Evolutionary conservation across 768 basidiomycete genomes (phyloP).

Genomic region (Trametes sanguinea): DNA sequence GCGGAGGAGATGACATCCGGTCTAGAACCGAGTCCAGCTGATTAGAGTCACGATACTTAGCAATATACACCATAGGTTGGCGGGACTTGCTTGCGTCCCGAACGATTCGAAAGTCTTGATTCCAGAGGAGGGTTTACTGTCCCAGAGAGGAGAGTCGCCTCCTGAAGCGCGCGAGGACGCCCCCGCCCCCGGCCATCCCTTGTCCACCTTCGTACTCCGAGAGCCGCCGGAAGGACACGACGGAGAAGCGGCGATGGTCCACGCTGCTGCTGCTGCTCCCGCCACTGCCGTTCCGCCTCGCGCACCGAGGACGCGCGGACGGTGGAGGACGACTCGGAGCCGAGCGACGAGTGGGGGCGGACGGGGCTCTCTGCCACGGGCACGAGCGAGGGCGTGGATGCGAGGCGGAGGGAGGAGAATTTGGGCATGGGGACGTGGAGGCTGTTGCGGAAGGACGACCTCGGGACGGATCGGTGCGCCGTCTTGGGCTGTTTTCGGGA

Average conservation of each 20-base stretch:
- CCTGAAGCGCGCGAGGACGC: slow-evolving; percentile 15
- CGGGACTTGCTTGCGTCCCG: no score
- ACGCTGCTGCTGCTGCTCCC: background rate
- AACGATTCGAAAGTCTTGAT: no score
- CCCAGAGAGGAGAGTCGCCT: slow-evolving; percentile 8
- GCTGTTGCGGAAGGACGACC: slow-evolving; percentile 3
- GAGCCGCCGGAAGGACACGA: slow-evolving; percentile 9
- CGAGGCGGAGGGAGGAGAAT: slow-evolving; percentile 8
- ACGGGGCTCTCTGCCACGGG: slow-evolving; percentile 11
- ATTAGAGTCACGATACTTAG: no score
- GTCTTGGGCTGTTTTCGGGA: background rate
- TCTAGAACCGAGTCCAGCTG: no score
- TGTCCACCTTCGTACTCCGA: background rate
- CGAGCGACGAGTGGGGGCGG: slow-evolving; percentile 15
- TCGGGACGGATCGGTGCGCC: background rate
- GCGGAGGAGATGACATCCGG: no score
- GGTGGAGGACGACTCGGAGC: background rate
- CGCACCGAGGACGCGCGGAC: background rate
- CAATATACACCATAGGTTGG: no score
- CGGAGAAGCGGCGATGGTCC: slow-evolving; percentile 3
- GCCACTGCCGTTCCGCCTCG: background rate
- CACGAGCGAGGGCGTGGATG: slow-evolving; percentile 12
- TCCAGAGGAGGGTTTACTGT: background rate
- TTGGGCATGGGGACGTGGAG: slow-evolving; percentile 11
- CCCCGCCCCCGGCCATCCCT: background rate